Conservation (phyloP, 1,139 yeast species). For the Wickerhamiella infanticola region DNA sequence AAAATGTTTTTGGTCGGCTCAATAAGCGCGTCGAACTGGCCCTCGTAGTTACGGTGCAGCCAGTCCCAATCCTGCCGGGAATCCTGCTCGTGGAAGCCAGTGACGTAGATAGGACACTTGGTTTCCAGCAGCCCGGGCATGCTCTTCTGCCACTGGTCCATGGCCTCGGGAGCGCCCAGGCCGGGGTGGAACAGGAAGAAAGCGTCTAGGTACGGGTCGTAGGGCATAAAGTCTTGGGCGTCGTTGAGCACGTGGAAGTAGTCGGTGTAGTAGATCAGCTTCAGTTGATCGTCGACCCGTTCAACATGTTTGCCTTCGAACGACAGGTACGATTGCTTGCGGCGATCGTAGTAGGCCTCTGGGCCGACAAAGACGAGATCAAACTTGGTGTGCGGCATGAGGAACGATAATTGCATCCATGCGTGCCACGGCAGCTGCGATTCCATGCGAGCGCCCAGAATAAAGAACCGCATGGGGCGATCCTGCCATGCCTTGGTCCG, state of each 20-base stretch:
- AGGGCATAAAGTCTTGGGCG: constrained; percentile 89
- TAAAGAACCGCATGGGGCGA: constrained; percentile 76
- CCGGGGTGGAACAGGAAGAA: constrained; percentile 96
- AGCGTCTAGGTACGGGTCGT: constrained; percentile 87
- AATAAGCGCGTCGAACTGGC: constrained; percentile 71
- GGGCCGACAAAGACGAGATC: constrained; percentile 93
- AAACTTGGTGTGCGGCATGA: constrained; percentile 69
- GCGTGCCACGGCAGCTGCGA: constrained; percentile 87
- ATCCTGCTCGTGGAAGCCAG: constrained; percentile 77
- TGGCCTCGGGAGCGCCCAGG: constrained; percentile 67
- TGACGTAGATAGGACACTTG: constrained; percentile 79
- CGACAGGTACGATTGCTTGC: constrained; percentile 37
- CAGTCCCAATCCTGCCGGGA: constrained; percentile 54
- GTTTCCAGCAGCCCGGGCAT: constrained; percentile 79
- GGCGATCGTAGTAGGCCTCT: constrained; percentile 62
- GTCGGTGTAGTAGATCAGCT: constrained; percentile 71
- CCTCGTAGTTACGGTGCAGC: constrained; percentile 47
- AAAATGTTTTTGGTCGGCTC: constrained; percentile 58
- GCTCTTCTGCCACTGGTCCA: constrained; percentile 66
- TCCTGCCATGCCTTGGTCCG: constrained; percentile 44
- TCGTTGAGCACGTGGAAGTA: constrained; percentile 84
- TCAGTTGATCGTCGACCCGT: constrained; percentile 59
- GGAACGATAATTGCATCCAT: constrained; percentile 83
- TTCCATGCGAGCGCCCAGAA: constrained; percentile 86
- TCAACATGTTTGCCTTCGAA: constrained; percentile 49